Base-by-base conservation (phyloP, 805 yeast species). In the Kurtzmaniella fragi region DNA sequence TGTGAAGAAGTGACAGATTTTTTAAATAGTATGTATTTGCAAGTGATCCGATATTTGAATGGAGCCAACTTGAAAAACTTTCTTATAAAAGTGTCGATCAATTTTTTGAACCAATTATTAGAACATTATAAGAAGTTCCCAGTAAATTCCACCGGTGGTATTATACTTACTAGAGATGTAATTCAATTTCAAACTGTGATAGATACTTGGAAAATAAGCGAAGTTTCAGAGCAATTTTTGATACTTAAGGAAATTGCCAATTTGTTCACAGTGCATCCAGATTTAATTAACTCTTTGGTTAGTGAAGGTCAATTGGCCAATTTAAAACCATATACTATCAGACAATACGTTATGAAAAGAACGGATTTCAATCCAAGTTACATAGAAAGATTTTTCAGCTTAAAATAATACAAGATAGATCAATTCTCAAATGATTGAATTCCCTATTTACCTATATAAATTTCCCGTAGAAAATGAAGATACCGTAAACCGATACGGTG, bases 231-330 rank as follows among this genome's bases (percentile, higher is more conserved):
- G 27, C 73, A 74, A 41, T 82, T 85, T 62, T 78, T 78, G 37
- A 71, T 87, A 10, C 63, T 90, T 45, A 77, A 88, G 54, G 96
- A 89, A 48, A 75, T 90, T 44, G 88, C 91, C 26, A 87, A 86
- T 51, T 64, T 90, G 42, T 90, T 82, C 57, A 82, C 95, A 0
- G 95, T 87, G 13, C 93, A 85, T 53, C 84, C 91, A 2, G 84
- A 84, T 41, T 71, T 86, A 49, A 64, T 89, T 39, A 80, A 80
- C 45, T 84, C 95, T 1, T 70, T 89, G 52, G 79, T 88, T 2
- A 79, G 81, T 31, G 96, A 88, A 52, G 93, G 95, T 1, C 87
- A 81, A 49, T 66, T 89, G 45, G 79, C 82, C 1, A 71, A 70
- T 41, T 69, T 87, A 55, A 81, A 79, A 53, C 80, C 80, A 8